These are phyloP conservation scores for Ogataea glucozyma DNA, from an alignment of 805 yeast species.

Conservation along the genomic window DNA sequence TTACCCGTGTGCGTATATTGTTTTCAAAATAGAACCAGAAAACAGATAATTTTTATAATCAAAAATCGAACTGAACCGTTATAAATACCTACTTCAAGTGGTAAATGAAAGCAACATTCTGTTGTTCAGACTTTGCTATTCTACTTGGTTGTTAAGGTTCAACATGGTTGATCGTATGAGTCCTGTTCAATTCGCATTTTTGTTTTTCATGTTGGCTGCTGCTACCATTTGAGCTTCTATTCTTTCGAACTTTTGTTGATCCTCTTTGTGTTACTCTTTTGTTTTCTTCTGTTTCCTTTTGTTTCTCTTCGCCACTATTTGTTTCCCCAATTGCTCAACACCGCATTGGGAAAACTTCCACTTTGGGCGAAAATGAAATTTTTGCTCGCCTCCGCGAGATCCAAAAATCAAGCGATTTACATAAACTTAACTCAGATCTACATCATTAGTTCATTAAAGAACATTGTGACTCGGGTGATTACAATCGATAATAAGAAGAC, in stretches of 20 bases:
- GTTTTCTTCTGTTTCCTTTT: background rate
- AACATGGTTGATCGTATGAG: too few relatives aligned
- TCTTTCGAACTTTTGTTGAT: too few relatives aligned
- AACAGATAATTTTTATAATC: background rate
- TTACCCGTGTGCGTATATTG: too few relatives aligned
- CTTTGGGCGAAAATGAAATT: slow-evolving; percentile 11
- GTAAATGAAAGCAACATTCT: too few relatives aligned
- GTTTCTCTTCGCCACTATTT: background rate
- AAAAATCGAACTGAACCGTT: too few relatives aligned
- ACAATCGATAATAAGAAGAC: background rate
- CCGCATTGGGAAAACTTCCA: slow-evolving; percentile 10
- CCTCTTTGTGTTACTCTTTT: background rate
- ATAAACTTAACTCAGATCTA: slow-evolving; percentile 1
- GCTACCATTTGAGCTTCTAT: too few relatives aligned
- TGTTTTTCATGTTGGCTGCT: too few relatives aligned
- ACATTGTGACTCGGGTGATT: background rate
- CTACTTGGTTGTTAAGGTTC: too few relatives aligned
- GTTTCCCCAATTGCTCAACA: background rate
- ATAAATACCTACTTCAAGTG: too few relatives aligned
- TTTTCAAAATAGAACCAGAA: too few relatives aligned
- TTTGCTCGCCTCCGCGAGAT: slow-evolving; percentile 9
- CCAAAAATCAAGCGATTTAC: slow-evolving; percentile 3
- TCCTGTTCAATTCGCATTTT: too few relatives aligned
- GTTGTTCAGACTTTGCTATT: too few relatives aligned
- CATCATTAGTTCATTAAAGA: background rate